phyloP scores from a whole-genome alignment of 305 asterid genomes.

The Monarda citriodora region DNA sequence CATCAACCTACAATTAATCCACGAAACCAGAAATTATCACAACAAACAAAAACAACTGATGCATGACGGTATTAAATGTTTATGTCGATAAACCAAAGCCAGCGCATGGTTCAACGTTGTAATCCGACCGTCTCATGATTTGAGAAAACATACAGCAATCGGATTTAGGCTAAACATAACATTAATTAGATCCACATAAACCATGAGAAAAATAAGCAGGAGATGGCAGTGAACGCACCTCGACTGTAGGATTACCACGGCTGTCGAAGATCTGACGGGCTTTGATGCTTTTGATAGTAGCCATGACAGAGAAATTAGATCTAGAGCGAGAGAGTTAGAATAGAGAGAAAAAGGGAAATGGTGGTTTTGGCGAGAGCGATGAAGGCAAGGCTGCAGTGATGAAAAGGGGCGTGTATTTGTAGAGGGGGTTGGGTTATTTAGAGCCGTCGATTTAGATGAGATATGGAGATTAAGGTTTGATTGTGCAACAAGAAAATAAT shows the following conservation, averaged over 20 bases:
- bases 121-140: neutral
- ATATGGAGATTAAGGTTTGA: conserved; percentile 17
- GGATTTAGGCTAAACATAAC: conserved; percentile 1
- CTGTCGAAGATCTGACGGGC: conserved; percentile 99
- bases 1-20: conserved; percentile 56
- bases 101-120: neutral
- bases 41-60: neutral
- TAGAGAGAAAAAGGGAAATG: neutral
- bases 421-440: conserved; percentile 30
- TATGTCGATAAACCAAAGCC: conserved; percentile 3
- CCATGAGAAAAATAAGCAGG: neutral
- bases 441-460: conserved; percentile 39
- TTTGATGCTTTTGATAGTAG: conserved; percentile 47
- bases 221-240: conserved; percentile 43
- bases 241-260: conserved; percentile 95
- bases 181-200: conserved; percentile 6
- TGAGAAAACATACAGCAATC: neutral
- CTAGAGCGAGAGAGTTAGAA: conserved; percentile 17
- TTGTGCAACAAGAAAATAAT: conserved; percentile 25
- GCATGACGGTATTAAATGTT: conserved; percentile 5
- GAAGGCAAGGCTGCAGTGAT: neutral
- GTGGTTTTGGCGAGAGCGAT: neutral
- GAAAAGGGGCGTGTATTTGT: conserved; percentile 26
- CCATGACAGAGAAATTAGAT: conserved; percentile 33
- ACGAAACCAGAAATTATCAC: conserved; percentile 1